Base-by-base conservation (phyloP, 75 land plant species). In the Pinus taeda region DNA sequence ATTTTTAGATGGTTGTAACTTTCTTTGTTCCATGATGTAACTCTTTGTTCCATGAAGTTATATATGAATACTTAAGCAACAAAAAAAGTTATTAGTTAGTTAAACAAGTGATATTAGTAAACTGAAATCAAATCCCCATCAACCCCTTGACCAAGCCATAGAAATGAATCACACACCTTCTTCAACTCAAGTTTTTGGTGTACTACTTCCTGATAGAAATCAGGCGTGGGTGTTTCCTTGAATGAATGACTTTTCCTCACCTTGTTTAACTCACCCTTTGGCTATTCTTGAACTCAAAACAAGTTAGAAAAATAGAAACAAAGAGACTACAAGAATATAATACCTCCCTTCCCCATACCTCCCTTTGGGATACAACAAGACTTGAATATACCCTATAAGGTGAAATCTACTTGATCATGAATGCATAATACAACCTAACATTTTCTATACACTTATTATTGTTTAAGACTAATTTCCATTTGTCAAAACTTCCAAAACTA, bases 201-300 rank as follows among this genome's bases (percentile, higher is more conserved):
- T 21, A 66, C 66, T 63, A 78, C 67, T 67, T 83, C 85, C 4
- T 60, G 83, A 64, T 83, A 80, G 65, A 83, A 83, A 58, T 45
- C 58, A 6, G 85, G 85, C 78, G 80, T 60, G n/a, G 85, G 83
- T 29, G 70, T 80, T 15, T 82, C 83, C 57, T 83, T 83, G 78
- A 80, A 83, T 20, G 83, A 80, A 29, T 80, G 74, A 45, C 85
- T 83, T 73, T 75, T 83, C 24, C 83, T 59, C 26, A 83, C 22
- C 45, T 80, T 45, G 49, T 74, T 69, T 42, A 83, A 59, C 45
- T 83, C 65, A 15, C 78, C 83, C 39, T 79, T 78, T 24, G 37
- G 67, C 49, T 59, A 74, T 15, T 78, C 81, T 66, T 81, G 83
- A 29, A 57, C 11, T 36, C 14, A 29, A 39, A 26, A 77, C 9